These are phyloP conservation scores for Ophiocordyceps camponoti-rufipedis DNA, from an alignment of 2,329 filamentous ascomycete species.

Conservation along the genomic window DNA sequence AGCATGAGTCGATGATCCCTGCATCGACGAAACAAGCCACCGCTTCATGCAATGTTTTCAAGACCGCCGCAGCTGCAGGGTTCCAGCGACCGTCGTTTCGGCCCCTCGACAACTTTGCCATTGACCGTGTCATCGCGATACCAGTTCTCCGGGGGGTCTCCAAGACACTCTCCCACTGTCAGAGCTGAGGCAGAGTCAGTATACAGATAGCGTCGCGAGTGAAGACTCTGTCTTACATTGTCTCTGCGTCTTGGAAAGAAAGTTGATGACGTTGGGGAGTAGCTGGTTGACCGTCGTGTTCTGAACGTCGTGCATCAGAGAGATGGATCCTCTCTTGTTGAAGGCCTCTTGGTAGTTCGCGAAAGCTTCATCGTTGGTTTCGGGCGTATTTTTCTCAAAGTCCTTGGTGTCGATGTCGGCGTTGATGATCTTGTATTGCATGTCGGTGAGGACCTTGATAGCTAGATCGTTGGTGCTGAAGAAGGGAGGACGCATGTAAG, in stretches of 20 bases:
- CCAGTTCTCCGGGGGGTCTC: conserved; percentile 1
- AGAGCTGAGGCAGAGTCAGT: not conserved
- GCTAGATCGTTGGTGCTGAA: conserved; percentile 14
- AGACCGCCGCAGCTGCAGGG: not conserved
- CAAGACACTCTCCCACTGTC: conserved; percentile 3
- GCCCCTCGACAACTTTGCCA: not conserved
- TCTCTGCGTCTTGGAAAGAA: not conserved
- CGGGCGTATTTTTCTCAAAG: conserved; percentile 27
- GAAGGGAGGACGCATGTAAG: conserved; percentile 19
- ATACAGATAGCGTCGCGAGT: no score
- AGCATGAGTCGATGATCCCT: not conserved
- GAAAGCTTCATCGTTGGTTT: conserved; percentile 23
- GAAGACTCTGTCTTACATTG: not conserved
- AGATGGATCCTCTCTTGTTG: conserved; percentile 18
- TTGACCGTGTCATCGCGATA: conserved; percentile 1
- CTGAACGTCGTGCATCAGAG: conserved; percentile 29
- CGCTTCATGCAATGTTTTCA: not conserved
- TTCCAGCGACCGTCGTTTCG: not conserved
- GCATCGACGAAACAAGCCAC: not conserved
- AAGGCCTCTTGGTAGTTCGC: conserved; percentile 8
- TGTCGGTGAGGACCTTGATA: conserved; percentile 9
- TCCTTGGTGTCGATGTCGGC: conserved; percentile 38
- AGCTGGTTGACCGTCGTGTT: conserved; percentile 20
- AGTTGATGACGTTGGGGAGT: conserved; percentile 3
- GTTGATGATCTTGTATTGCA: conserved; percentile 33